Base-by-base conservation (phyloP, 2,329 filamentous ascomycete species). In the Aspergillus pseudonomiae region DNA sequence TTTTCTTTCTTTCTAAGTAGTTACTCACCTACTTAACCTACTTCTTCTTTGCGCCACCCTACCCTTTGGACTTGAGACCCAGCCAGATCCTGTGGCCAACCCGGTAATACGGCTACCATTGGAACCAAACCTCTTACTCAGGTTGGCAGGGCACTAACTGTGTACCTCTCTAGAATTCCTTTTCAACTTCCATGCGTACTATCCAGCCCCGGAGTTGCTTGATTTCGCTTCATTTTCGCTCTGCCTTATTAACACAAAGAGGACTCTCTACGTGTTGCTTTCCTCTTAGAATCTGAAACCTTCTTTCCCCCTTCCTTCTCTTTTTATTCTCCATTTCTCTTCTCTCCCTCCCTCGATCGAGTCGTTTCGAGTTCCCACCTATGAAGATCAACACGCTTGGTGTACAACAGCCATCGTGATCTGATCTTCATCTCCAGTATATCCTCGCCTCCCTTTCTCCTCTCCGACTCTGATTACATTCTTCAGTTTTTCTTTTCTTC, bases 31-130 rank as follows among this genome's bases (percentile, higher is more conserved):
- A 28, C 36, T 24, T n/a, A n/a, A 50, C 24, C 26, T 61, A 60
- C 43, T 63, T 56, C n/a, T 45, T 62, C 57, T 63, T n/a, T 30
- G 34, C 54, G 52, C 53, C 59, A 55, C 53, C 45, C 55, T 45
- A n/a, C 14, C 30, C 32, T 26, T 11, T 24, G 12, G 26, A 24
- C 36, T 43, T 34, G 34, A 62, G 34, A 54, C 54, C 48, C 28
- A 55, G 52, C 39, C 34, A 55, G 39, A 55, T 55, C 52, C 30
- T 55, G 32, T 32, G 34, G 52, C 52, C 52, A 55, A 55, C 52
- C 32, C 32, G 52, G 52, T 55, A 55, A 55, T 55, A 55, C 52
- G 19, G n/a, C 32, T 11, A 39, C 52, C n/a, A 36, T 26, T 26
- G 26, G 26, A 6, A 39, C 30, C 28, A 34, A 55, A 34, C 52